Evolutionary conservation across 2,329 filamentous ascomycete genomes (phyloP).

Genomic region (Diaporthe eres): DNA sequence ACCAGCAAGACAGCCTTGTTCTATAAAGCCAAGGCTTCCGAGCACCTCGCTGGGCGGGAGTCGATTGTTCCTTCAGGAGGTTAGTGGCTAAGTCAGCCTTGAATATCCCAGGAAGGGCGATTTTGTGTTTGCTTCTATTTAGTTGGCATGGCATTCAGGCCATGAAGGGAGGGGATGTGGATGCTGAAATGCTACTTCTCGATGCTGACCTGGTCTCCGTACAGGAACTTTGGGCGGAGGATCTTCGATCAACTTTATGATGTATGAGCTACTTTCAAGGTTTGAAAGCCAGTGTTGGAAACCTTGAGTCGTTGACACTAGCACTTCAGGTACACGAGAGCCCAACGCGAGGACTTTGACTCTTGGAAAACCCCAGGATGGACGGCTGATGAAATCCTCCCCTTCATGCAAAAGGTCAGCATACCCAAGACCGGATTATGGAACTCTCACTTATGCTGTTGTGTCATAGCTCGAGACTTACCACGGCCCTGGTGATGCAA

Average conservation of each 20-base stretch:
- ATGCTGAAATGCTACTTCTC: too few relatives aligned
- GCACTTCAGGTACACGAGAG: constrained; percentile 45
- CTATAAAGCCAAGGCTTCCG: constrained; percentile 62
- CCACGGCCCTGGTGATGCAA: constrained; percentile 43
- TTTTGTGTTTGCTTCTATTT: background rate
- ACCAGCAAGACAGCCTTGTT: constrained; percentile 60
- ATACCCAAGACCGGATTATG: background rate
- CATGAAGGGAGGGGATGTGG: background rate
- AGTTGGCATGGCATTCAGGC: background rate
- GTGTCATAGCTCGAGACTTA: constrained; percentile 44
- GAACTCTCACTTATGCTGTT: background rate
- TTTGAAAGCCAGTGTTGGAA: background rate
- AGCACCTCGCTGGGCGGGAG: constrained; percentile 60
- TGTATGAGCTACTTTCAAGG: constrained; percentile 45
- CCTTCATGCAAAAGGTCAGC: constrained; percentile 62
- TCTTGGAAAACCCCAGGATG: constrained; percentile 47
- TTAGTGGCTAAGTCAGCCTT: background rate
- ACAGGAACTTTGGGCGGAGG: constrained; percentile 64
- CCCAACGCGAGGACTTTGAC: constrained; percentile 50
- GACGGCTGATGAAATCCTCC: constrained; percentile 55
- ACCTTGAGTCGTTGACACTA: background rate
- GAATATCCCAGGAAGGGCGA: too few relatives aligned
- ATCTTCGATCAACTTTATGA: constrained; percentile 61
- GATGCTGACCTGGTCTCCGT: background rate
- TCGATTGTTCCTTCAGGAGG: constrained; percentile 57